Conservation (phyloP, 202 grass and related monocot species). For the Setaria italica region DNA sequence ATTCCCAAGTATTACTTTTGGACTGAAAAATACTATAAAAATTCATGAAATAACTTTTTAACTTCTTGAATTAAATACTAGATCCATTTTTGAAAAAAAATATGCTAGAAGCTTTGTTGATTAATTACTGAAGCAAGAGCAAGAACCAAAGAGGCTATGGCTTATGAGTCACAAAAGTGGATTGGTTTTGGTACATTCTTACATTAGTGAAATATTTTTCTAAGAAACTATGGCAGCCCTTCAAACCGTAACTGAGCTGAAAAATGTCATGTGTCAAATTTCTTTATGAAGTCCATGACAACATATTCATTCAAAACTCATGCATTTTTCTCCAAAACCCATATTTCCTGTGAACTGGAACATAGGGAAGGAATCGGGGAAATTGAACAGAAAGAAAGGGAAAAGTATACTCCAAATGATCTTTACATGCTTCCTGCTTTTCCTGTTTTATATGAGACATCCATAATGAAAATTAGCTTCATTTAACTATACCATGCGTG, state of each 20-base stretch:
- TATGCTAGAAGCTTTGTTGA: neutral
- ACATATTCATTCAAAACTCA: conserved; percentile 4
- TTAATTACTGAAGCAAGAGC: neutral
- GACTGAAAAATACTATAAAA: neutral
- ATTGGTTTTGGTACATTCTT: neutral
- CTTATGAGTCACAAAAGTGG: neutral
- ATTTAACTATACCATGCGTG: conserved; percentile 25
- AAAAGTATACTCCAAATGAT: conserved; percentile 23
- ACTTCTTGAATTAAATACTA: neutral
- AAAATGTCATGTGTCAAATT: neutral
- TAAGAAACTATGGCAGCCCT: neutral
- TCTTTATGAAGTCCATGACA: neutral
- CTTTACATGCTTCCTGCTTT: conserved; percentile 1
- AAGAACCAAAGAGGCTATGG: neutral
- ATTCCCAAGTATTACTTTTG: neutral
- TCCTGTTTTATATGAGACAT: conserved; percentile 23
- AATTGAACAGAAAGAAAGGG: conserved; percentile 8
- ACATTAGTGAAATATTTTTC: neutral
- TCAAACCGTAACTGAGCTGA: neutral
- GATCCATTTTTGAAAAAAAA: neutral
- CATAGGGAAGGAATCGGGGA: neutral
- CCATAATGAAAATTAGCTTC: conserved; percentile 30
- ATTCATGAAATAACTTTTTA: neutral
- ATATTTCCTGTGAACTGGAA: neutral
- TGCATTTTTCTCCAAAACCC: neutral